A percentile compares a stretch with the other conserved stretches of the same genome.
These are phyloP conservation scores for Starmerella vaccinii DNA, from an alignment of 805 yeast species.

Conservation along the genomic window DNA sequence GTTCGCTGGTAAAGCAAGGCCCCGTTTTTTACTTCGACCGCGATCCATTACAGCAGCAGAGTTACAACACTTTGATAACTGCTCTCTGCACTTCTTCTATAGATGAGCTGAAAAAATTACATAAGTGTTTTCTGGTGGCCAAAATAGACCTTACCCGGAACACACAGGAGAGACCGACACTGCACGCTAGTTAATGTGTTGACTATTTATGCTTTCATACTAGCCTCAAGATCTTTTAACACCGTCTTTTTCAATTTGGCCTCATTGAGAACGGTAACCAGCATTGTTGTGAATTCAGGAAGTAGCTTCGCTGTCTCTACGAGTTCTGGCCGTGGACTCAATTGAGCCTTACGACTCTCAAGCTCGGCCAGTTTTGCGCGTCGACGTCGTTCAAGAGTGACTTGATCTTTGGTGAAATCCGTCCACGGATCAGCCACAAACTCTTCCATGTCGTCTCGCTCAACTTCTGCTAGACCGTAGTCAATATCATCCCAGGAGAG, in stretches of 20 bases:
- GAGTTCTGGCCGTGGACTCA: conserved; percentile 27
- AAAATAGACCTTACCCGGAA: not conserved
- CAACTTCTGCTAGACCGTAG: conserved; percentile 42
- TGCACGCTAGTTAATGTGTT: no score
- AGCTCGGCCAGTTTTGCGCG: conserved; percentile 21
- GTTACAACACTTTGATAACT: not conserved
- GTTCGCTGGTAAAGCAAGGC: conserved; percentile 19
- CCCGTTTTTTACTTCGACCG: not conserved
- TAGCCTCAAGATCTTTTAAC: conserved; percentile 6
- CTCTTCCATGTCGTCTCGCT: conserved; percentile 36
- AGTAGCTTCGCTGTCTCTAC: conserved; percentile 27
- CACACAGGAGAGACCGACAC: not conserved
- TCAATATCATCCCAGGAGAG: conserved; percentile 34
- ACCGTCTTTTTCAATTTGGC: conserved; percentile 9
- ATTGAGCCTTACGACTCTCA: conserved; percentile 19
- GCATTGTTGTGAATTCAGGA: conserved; percentile 20
- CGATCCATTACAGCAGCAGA: not conserved
- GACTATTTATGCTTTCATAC: not conserved
- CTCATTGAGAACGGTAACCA: conserved; percentile 2
- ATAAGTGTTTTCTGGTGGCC: not conserved
- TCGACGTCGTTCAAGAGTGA: conserved; percentile 26
- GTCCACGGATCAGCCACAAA: conserved; percentile 30
- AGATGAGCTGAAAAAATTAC: conserved; percentile 1
- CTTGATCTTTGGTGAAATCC: conserved; percentile 27
- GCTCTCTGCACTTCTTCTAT: not conserved